These are phyloP conservation scores for Backusella circina DNA, from an alignment of 192 early-diverging fungal species.

Conservation along the genomic window DNA sequence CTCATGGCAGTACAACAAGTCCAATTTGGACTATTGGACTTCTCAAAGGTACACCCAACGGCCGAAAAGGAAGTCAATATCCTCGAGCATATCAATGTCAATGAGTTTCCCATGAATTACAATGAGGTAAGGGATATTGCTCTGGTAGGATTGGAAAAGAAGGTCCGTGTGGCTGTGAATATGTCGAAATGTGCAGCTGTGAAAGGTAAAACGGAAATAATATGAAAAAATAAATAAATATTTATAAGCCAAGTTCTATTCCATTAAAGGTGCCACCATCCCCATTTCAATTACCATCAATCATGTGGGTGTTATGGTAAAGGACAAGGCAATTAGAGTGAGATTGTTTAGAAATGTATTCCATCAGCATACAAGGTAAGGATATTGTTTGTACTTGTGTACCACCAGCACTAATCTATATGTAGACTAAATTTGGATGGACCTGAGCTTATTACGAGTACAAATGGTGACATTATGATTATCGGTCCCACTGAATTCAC, in stretches of 20 bases:
- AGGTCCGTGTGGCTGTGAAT: background rate
- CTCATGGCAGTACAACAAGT: background rate
- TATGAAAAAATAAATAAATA: background rate
- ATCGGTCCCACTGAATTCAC: background rate
- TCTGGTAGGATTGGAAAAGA: background rate
- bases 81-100: background rate
- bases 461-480: background rate
- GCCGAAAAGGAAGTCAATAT: background rate
- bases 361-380: background rate
- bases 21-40: background rate
- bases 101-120: background rate
- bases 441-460: background rate
- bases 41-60: background rate
- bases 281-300: background rate
- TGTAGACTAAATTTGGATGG: background rate
- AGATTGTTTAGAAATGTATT: background rate
- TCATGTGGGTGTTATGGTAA: conserved; percentile 12
- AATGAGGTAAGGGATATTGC: background rate
- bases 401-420: background rate
- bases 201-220: conserved; percentile 4
- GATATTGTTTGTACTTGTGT: background rate
- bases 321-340: conserved; percentile 1
- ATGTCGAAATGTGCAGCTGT: background rate
- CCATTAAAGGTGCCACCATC: background rate
- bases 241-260: background rate